Conservation (phyloP, 2,329 filamentous ascomycete species). For the Alternaria tenuissima region DNA sequence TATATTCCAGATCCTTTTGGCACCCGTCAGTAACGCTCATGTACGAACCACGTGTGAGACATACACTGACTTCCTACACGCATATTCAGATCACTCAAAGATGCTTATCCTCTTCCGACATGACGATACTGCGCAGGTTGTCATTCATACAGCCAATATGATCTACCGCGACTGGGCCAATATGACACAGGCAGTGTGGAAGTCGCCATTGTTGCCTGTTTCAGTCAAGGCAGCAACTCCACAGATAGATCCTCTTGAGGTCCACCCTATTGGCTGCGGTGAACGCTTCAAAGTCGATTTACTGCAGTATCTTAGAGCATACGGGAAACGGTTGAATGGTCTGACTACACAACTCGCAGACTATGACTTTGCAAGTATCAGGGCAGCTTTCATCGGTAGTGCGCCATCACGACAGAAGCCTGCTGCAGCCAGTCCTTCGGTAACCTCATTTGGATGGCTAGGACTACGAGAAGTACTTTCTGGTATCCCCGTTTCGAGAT, state of each 20-base stretch:
- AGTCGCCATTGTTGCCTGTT: conserved; percentile 73
- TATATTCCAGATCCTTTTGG: conserved; percentile 86
- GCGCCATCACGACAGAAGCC: conserved; percentile 73
- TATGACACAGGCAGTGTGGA: conserved; percentile 86
- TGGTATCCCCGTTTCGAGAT: conserved; percentile 52
- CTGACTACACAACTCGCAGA: conserved; percentile 66
- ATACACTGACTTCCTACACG: not conserved
- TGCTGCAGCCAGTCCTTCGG: conserved; percentile 51
- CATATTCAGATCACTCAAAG: conserved; percentile 72
- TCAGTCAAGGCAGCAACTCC: conserved; percentile 10
- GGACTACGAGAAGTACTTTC: conserved; percentile 69
- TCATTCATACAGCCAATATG: conserved; percentile 93
- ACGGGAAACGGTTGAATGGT: conserved; percentile 65
- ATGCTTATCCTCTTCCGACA: conserved; percentile 84
- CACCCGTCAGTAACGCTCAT: conserved; percentile 59
- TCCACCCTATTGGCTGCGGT: conserved; percentile 65
- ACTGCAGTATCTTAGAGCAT: conserved; percentile 74
- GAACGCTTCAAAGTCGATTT: conserved; percentile 78
- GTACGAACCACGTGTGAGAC: not conserved
- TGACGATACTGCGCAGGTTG: conserved; percentile 77
- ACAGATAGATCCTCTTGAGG: not conserved
- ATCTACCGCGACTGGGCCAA: conserved; percentile 87
- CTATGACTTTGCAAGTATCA: conserved; percentile 75
- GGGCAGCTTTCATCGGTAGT: conserved; percentile 78
- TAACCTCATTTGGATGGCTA: conserved; percentile 79